Evolutionary conservation across 1,284 basidiomycete species (phyloP).

Genomic region (Tremellales sp.): DNA sequence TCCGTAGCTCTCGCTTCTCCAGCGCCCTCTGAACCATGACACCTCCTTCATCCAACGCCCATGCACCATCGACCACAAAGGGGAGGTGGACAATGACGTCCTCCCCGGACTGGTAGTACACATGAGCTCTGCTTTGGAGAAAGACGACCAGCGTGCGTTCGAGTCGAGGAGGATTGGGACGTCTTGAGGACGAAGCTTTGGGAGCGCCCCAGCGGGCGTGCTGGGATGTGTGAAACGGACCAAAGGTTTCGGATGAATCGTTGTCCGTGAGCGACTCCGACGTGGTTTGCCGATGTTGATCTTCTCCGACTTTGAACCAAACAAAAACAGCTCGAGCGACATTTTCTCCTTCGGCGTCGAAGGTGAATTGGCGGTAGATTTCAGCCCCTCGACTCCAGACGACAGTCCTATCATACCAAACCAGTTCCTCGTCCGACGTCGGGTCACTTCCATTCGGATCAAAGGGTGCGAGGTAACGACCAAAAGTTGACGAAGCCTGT

Average conservation of each 20-base stretch:
- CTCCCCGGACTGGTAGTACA: conserved; percentile 68
- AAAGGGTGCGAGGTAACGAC: too few species aligned
- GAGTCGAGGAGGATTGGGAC: conserved; percentile 15
- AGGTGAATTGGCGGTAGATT: conserved; percentile 69
- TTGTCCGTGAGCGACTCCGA: conserved; percentile 16
- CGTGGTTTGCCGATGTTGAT: conserved; percentile 20
- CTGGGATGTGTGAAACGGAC: conserved; percentile 43
- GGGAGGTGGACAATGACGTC: conserved; percentile 77
- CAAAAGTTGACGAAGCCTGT: too few species aligned
- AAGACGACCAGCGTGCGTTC: conserved; percentile 69
- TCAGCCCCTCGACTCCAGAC: conserved; percentile 67
- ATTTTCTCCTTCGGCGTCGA: conserved; percentile 63
- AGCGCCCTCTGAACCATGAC: conserved; percentile 61
- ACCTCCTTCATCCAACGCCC: conserved; percentile 63
- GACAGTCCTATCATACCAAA: conserved; percentile 67
- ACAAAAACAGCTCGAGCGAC: conserved; percentile 74
- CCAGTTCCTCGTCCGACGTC: conserved; percentile 54
- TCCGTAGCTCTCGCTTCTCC: conserved; percentile 24
- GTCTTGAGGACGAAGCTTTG: conserved; percentile 3
- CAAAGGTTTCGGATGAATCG: conserved; percentile 42
- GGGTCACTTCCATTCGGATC: too few species aligned
- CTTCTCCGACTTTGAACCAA: conserved; percentile 52
- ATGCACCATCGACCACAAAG: conserved; percentile 70
- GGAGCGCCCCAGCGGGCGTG: conserved; percentile 27
- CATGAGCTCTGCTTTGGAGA: conserved; percentile 66